Percentiles rank a stretch among this genome's conserved stretches.
phyloP scores from a whole-genome alignment of 805 yeast species.

The Yarrowia yakushimensis region DNA sequence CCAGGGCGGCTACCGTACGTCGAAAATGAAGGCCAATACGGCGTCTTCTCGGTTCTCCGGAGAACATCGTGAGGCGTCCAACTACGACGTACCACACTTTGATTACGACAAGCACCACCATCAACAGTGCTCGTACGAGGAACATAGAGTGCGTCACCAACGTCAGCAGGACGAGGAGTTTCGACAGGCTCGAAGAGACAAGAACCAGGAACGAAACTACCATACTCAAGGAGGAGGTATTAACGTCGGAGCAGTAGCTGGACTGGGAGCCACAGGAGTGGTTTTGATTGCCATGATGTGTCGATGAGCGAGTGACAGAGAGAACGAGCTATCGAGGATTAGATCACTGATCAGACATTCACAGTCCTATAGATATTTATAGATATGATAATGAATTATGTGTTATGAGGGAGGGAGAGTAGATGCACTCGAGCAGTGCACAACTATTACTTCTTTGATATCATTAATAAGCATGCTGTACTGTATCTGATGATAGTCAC shows the following conservation, averaged over 20 bases:
- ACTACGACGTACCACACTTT: constrained; percentile 40
- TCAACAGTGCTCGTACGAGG: constrained; percentile 37
- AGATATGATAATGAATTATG: constrained; percentile 21
- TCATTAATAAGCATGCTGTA: no score
- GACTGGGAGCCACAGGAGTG: constrained; percentile 7
- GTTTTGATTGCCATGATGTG: constrained; percentile 21
- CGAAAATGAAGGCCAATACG: constrained; percentile 29
- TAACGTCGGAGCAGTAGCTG: constrained; percentile 11
- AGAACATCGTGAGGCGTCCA: constrained; percentile 28
- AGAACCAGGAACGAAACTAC: neutral
- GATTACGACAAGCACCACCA: constrained; percentile 37
- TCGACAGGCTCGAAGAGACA: neutral
- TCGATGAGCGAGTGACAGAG: neutral
- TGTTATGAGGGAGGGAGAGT: neutral
- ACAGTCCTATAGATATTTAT: constrained; percentile 7
- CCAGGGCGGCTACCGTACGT: constrained; percentile 30
- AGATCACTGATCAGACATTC: neutral
- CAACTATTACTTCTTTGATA: no score
- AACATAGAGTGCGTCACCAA: constrained; percentile 30
- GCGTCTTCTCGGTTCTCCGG: neutral
- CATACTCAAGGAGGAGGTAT: constrained; percentile 12
- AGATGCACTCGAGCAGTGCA: no score
- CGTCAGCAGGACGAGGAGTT: constrained; percentile 20
- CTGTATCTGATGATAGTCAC: no score
- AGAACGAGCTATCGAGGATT: no score